phyloP scores from a whole-genome alignment of 495 filamentous ascomycete species.

The Aspergillus indologenus region DNA sequence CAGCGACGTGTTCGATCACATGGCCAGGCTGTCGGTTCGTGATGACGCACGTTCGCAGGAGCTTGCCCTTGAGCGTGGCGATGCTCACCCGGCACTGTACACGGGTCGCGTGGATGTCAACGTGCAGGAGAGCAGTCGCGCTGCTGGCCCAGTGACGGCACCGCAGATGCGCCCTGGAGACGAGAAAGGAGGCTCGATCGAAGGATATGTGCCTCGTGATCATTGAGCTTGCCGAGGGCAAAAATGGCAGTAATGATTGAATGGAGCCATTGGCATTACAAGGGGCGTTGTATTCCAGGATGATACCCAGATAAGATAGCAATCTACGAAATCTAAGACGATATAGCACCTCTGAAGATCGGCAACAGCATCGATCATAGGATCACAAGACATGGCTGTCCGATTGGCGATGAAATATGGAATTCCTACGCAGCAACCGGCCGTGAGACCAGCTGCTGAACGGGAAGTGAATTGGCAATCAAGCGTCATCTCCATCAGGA shows the following conservation, averaged over 20 bases:
- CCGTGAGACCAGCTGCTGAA: constrained; percentile 22
- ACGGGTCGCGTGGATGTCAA: constrained; percentile 36
- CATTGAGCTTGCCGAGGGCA: not conserved
- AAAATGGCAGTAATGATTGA: not conserved
- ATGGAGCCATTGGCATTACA: not conserved
- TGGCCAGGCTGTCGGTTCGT: constrained; percentile 21
- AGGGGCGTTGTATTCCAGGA: constrained; percentile 1
- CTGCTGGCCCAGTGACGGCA: constrained; percentile 17
- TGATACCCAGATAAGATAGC: constrained; percentile 21
- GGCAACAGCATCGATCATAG: no score
- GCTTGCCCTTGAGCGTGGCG: constrained; percentile 50
- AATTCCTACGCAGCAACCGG: constrained; percentile 17
- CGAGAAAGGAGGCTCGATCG: constrained; percentile 41
- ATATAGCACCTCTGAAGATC: not conserved
- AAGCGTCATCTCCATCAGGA: constrained; percentile 72
- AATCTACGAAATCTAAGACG: not conserved
- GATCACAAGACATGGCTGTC: not conserved
- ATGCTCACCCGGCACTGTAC: constrained; percentile 27
- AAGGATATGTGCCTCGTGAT: constrained; percentile 41
- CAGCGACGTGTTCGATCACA: constrained; percentile 23
- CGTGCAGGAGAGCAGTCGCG: constrained; percentile 37
- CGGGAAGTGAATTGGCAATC: constrained; percentile 71
- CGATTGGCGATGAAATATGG: not conserved
- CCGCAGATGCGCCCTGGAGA: constrained; percentile 37
- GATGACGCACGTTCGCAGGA: constrained; percentile 29